These are phyloP conservation scores for Colletotrichum viniferum DNA, from an alignment of 2,329 filamentous ascomycete genomes.

Conservation along the genomic window DNA sequence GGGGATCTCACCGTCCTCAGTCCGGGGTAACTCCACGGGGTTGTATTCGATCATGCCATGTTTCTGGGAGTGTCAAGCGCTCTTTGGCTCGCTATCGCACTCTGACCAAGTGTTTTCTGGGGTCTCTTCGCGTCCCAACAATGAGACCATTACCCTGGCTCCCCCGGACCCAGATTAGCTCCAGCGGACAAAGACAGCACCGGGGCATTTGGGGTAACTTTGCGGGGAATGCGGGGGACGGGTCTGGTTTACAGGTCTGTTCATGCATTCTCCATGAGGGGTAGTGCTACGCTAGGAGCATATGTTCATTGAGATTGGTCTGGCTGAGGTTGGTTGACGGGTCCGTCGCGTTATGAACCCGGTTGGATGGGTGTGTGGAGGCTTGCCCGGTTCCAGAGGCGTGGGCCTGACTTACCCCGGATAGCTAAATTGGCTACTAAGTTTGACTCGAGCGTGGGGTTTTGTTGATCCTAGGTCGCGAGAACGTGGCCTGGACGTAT, in stretches of 20 bases:
- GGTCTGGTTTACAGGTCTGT: not conserved
- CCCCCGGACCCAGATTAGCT: not conserved
- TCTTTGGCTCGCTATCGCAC: not conserved
- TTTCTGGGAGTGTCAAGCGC: not conserved
- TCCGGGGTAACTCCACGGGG: slow-evolving; percentile 11
- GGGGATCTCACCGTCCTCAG: not conserved
- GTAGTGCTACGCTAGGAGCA: not conserved
- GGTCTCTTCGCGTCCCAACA: not conserved
- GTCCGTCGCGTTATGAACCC: not conserved
- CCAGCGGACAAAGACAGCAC: slow-evolving; percentile 6
- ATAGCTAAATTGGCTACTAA: not conserved
- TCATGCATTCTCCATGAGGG: not conserved
- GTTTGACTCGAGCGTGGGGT: not conserved
- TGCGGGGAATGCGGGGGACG: slow-evolving; percentile 2
- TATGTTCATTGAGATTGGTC: not conserved
- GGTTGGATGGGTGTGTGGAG: not conserved
- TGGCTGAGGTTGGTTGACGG: not conserved
- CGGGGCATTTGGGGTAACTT: slow-evolving; percentile 3
- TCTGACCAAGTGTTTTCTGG: not conserved
- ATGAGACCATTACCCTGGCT: not conserved
- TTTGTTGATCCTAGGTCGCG: not conserved
- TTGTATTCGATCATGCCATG: not conserved
- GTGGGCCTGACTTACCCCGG: slow-evolving; percentile 15
- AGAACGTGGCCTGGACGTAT: not conserved
- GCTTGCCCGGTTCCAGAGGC: not conserved